Evolutionary conservation across 495 filamentous ascomycete genomes (phyloP).

Genomic region (Lineolata rhizophorae): DNA sequence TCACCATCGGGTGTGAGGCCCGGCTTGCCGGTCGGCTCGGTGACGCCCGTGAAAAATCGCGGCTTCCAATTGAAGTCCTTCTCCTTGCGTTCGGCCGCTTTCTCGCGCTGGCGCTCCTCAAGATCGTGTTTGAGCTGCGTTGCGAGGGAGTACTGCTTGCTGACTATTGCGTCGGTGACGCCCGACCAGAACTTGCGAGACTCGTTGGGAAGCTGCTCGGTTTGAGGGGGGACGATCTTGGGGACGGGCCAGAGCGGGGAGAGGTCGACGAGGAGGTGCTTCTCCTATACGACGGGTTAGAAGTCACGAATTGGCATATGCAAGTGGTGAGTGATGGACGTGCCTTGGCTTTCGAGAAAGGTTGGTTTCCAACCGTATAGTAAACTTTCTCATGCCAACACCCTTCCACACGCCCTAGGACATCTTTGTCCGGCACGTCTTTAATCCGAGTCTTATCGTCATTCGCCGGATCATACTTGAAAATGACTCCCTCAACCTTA

Average conservation of each 20-base stretch:
- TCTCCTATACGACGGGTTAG: conserved; percentile 33
- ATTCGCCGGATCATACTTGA: conserved; percentile 61
- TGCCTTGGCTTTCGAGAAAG: conserved; percentile 27
- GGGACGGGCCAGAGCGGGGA: conserved; percentile 50
- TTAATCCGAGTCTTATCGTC: conserved; percentile 57
- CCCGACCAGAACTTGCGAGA: conserved; percentile 70
- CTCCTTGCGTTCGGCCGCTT: conserved; percentile 53
- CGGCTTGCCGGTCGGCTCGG: conserved; percentile 55
- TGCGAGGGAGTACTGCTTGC: conserved; percentile 64
- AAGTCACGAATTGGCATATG: not conserved
- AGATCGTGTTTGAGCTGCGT: conserved; percentile 77
- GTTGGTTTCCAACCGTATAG: conserved; percentile 26
- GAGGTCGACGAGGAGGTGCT: conserved; percentile 62
- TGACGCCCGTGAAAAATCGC: conserved; percentile 65
- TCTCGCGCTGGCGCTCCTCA: conserved; percentile 72
- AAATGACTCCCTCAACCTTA: conserved; percentile 76
- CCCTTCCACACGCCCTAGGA: conserved; percentile 66
- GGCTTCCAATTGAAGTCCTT: conserved; percentile 53
- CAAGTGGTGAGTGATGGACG: not conserved
- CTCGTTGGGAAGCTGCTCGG: conserved; percentile 70
- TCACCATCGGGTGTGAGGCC: conserved; percentile 58
- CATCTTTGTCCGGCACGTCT: conserved; percentile 64
- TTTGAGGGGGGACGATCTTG: conserved; percentile 55
- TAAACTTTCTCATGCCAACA: conserved; percentile 58
- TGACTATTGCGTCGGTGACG: conserved; percentile 69